Evolutionary conservation across 441 rosid genomes (phyloP).

Genomic region (Sinapis alba): DNA sequence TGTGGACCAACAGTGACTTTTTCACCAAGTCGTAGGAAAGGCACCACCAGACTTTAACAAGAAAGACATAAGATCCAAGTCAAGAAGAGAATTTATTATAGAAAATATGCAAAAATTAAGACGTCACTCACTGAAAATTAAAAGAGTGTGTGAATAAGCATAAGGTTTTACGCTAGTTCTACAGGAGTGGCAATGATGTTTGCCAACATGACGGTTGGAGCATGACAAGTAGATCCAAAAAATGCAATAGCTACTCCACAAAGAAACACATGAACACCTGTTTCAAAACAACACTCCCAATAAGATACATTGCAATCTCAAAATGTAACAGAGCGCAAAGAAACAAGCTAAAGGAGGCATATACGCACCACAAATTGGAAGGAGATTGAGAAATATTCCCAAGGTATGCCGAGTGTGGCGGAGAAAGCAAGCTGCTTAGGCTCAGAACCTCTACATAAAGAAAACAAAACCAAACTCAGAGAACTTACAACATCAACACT

Average conservation of each 20-base stretch:
- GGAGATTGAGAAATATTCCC: no score
- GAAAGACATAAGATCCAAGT: no score
- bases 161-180: slow-evolving; percentile 57
- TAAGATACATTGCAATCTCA: slow-evolving; percentile 27
- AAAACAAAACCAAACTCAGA: slow-evolving; percentile 7
- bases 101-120: not conserved
- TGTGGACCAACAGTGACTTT: slow-evolving; percentile 78
- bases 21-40: slow-evolving; percentile 95
- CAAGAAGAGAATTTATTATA: not conserved
- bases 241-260: slow-evolving; percentile 84
- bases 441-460: slow-evolving; percentile 66
- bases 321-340: not conserved
- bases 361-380: slow-evolving; percentile 78
- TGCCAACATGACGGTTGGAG: slow-evolving; percentile 89
- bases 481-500: not conserved
- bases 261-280: slow-evolving; percentile 87
- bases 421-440: slow-evolving; percentile 93
- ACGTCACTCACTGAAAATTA: not conserved
- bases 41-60: slow-evolving; percentile 82
- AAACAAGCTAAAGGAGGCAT: not conserved
- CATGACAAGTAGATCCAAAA: slow-evolving; percentile 74
- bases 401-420: slow-evolving; percentile 78
- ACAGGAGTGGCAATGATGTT: slow-evolving; percentile 86
- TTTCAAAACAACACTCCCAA: not conserved
- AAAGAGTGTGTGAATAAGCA: not conserved